phyloP scores from a whole-genome alignment of 257 asterid species.

The Penstemon barbatus region DNA sequence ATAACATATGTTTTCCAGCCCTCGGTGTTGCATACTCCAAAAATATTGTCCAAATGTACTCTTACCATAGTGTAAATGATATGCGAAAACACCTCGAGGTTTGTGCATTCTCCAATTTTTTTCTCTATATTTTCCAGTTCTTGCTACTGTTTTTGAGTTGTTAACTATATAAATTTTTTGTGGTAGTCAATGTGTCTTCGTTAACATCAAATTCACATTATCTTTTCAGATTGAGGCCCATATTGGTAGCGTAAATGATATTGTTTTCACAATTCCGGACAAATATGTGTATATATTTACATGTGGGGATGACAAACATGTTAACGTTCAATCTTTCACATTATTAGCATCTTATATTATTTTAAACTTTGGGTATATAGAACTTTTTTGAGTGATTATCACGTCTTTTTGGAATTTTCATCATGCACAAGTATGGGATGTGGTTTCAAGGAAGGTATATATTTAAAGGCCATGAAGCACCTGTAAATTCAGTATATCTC shows the following conservation, averaged over 20 bases:
- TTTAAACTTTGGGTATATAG: not conserved
- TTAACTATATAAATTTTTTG: not conserved
- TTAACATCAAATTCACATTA: slow-evolving; percentile 6
- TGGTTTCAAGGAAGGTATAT: slow-evolving; percentile 46
- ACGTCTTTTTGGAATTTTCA: slow-evolving; percentile 3
- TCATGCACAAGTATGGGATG: slow-evolving; percentile 59
- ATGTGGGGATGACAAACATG: slow-evolving; percentile 64
- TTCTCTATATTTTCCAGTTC: not conserved
- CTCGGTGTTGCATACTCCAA: slow-evolving; percentile 67
- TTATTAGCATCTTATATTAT: slow-evolving; percentile 1
- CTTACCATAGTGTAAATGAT: slow-evolving; percentile 57
- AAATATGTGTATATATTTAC: slow-evolving; percentile 55
- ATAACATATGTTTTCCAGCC: not conserved
- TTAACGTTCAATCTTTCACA: slow-evolving; percentile 46
- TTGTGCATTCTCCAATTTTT: slow-evolving; percentile 12
- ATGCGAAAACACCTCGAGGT: slow-evolving; percentile 66
- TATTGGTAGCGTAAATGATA: slow-evolving; percentile 63
- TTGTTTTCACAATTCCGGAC: slow-evolving; percentile 60
- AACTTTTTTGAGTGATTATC: not conserved
- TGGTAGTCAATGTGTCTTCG: not conserved
- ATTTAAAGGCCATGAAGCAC: slow-evolving; percentile 31
- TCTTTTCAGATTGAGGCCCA: slow-evolving; percentile 63
- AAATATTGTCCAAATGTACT: slow-evolving; percentile 57
- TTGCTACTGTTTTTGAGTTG: not conserved
- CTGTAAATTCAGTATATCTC: slow-evolving; percentile 61